A percentile compares a stretch with the other conserved stretches of the same genome.
These are phyloP conservation scores for Obba rivulosa DNA, from an alignment of 768 basidiomycete species.

Conservation along the genomic window DNA sequence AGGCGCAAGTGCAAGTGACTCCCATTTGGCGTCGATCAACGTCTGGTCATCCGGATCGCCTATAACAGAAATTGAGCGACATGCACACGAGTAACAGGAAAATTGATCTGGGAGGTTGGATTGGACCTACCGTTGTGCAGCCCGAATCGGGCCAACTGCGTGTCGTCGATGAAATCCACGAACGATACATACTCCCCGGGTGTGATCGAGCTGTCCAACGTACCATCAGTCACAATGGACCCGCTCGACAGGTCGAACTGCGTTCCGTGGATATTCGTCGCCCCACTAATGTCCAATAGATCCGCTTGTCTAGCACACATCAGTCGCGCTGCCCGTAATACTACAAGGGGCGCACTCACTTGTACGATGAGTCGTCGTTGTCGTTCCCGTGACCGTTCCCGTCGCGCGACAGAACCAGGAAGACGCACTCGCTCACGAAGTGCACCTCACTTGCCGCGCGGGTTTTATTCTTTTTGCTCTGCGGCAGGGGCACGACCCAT, in stretches of 20 bases:
- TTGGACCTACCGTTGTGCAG: conserved; percentile 48
- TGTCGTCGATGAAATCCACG: conserved; percentile 47
- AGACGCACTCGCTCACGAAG: conserved; percentile 47
- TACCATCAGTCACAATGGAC: conserved; percentile 46
- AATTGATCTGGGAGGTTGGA: neutral
- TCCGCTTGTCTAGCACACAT: conserved; percentile 44
- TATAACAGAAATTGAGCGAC: conserved; percentile 13
- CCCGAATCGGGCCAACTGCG: conserved; percentile 55
- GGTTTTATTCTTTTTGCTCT: conserved; percentile 46
- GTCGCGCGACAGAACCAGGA: conserved; percentile 56
- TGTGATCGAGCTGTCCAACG: conserved; percentile 39
- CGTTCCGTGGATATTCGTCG: conserved; percentile 57
- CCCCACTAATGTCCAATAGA: conserved; percentile 48
- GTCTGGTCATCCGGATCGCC: conserved; percentile 44
- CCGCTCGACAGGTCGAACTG: conserved; percentile 49
- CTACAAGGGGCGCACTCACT: conserved; percentile 28
- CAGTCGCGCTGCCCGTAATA: neutral
- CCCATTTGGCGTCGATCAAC: conserved; percentile 65
- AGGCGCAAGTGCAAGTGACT: conserved; percentile 56
- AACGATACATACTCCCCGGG: conserved; percentile 54
- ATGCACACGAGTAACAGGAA: conserved; percentile 1
- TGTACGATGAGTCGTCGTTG: conserved; percentile 45
- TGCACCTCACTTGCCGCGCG: conserved; percentile 51
- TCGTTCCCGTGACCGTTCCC: conserved; percentile 53
- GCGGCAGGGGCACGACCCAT: conserved; percentile 55